Evolutionary conservation across 352 stramenopile genomes (phyloP).

Genomic region (Plasmopara muralis): DNA sequence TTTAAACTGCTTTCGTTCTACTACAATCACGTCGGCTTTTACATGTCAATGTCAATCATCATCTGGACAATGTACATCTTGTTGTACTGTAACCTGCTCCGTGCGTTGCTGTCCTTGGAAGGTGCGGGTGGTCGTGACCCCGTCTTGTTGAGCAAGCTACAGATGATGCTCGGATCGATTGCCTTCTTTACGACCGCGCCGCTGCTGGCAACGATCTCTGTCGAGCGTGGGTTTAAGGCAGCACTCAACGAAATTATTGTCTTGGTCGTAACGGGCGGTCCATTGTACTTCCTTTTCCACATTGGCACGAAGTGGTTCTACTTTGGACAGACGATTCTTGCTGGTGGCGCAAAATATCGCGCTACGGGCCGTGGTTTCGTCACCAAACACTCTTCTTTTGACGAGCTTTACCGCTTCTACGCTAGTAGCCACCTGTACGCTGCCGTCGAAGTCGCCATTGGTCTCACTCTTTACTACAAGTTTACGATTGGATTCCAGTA

Average conservation of each 20-base stretch:
- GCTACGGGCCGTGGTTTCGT: constrained; percentile 98
- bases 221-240: constrained; percentile 96
- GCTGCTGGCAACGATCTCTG: constrained; percentile 94
- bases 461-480: constrained; percentile 91
- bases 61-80: constrained; percentile 97
- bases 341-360: constrained; percentile 97
- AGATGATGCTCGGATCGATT: constrained; percentile 95
- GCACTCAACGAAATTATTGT: constrained; percentile 91
- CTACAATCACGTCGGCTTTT: constrained; percentile 99
- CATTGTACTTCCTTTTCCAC: constrained; percentile 99
- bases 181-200: constrained; percentile 97
- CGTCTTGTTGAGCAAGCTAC: constrained; percentile 91
- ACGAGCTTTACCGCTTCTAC: constrained; percentile 98
- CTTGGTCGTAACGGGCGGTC: constrained; percentile 95
- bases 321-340: constrained; percentile 98
- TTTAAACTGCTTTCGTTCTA: constrained; percentile 98
- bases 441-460: constrained; percentile 87
- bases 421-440: constrained; percentile 96
- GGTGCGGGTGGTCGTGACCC: constrained; percentile 88
- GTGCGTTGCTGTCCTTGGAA: constrained; percentile 90
- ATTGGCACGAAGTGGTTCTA: constrained; percentile 99
- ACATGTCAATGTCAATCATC: constrained; percentile 96
- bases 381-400: constrained; percentile 96
- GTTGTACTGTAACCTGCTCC: constrained; percentile 94
- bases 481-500: constrained; percentile 95